Conservation (phyloP, 345 rosid genomes). For the Corchorus capsularis region DNA sequence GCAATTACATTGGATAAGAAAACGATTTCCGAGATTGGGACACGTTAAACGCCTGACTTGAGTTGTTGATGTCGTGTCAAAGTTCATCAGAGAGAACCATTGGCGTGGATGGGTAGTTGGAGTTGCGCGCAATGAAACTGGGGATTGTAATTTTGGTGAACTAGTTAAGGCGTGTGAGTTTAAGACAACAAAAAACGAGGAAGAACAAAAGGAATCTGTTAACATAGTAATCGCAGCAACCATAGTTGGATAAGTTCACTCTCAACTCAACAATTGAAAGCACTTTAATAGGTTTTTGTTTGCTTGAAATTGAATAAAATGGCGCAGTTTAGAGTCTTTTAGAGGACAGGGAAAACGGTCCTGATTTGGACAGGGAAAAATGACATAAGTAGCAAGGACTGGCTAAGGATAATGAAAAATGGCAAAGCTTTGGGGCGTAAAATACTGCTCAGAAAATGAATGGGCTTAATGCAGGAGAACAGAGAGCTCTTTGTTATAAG, state of each 20-base stretch:
- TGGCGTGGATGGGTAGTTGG: constrained; percentile 16
- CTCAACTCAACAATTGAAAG: not conserved
- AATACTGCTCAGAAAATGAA: not conserved
- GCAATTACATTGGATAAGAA: constrained; percentile 33
- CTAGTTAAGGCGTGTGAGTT: constrained; percentile 21
- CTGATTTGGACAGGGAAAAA: no score
- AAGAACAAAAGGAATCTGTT: constrained; percentile 25
- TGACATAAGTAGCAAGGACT: no score
- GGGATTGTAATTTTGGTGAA: constrained; percentile 16
- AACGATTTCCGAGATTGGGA: constrained; percentile 18
- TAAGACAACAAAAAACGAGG: constrained; percentile 21
- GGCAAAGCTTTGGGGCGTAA: not conserved
- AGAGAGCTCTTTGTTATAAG: not conserved
- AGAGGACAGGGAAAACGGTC: not conserved
- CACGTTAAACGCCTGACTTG: constrained; percentile 24
- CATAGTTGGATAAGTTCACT: constrained; percentile 16
- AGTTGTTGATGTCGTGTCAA: constrained; percentile 22
- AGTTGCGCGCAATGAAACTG: constrained; percentile 6
- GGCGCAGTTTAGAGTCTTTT: not conserved
- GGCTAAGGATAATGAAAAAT: no score
- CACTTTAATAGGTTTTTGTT: not conserved
- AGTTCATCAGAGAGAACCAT: constrained; percentile 13
- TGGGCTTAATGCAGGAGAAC: not conserved
- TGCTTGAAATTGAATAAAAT: not conserved
- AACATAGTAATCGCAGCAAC: constrained; percentile 28